Evolutionary conservation across 2,329 filamentous ascomycete genomes (phyloP), one percentile per base, ranked within the genome.

Genomic region (Blastomyces silverae): DNA sequence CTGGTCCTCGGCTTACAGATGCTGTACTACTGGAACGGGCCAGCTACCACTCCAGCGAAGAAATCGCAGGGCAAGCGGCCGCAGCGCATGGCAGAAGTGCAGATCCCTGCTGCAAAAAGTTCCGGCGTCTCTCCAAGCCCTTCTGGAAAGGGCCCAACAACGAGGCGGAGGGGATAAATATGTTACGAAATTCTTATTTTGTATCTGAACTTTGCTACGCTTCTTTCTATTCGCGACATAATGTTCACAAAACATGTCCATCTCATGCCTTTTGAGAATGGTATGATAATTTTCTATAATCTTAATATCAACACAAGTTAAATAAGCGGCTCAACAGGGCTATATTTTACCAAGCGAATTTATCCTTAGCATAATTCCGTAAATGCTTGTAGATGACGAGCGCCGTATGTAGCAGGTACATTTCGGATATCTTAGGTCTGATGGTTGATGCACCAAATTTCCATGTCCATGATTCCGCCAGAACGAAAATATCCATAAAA

Each of bases 21-120:
- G 89, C 75, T 96, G 37, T 96, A 92, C 79, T 97, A 97, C 82
- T 99, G 94, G 94, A 96, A 97, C 73, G 80, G 76, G 61, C 76
- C 82, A 2, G 70, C 75, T 37, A 53, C 48, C 42, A 20, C 59
- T 22, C 44, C 59, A 50, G 53, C 42, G 50, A 59, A 44, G 31
- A 77, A 74, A 67, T 75, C 78, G 56, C 74, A 74, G 28, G 42
- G 11, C n/a, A 46, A 46, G 64, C 72, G 75, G 79, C 82, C 34
- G 56, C 56, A 68, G 56, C 31, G 34, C n/a, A 59, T 66, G 62
- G 39, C 60, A 39, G 63, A 65, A 37, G 61, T 66, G 31, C 65
- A 73, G 64, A 69, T 71, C 0, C 70, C 75, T 15, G 72, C 67
- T 65, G 78, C 70, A 48, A 69, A 74, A 34, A 78, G 74, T 53